Evolutionary conservation across 2,329 filamentous ascomycete genomes (phyloP), one percentile per base, ranked within the genome.

Genomic region (Epichloe aotearoae): DNA sequence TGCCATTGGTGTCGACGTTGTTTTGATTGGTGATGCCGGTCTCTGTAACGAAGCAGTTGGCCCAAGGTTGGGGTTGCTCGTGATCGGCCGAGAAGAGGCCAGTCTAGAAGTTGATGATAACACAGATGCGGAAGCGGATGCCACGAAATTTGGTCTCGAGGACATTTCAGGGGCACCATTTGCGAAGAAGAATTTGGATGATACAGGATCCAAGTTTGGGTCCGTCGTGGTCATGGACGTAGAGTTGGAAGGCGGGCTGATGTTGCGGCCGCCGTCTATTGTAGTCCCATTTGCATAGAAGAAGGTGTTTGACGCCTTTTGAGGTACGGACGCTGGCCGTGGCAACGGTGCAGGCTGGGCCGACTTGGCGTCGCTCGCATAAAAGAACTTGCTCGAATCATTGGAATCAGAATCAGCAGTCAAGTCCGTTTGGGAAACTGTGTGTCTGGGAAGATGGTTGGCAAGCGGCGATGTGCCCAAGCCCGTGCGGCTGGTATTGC

Each of bases 311-410:
- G 74, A 58, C 40, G 66, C 63, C 57, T 75, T 77, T 39, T 73
- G 70, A 19, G 71, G 66, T 4, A 70, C 62, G n/a, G 65, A 60
- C 20, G 62, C 64, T 52, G 65, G 63, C 40, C 67, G 59, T 17
- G 68, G 69, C 34, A 68, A 68, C 30, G 69, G 61, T 47, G 61
- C 59, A 48, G 59, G 64, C 56, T 65, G 61, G 48, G 61, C 56
- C 20, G 72, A 67, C 58, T 78, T 83, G 39, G 77, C 85, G 58
- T 95, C 88, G 64, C 83, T 88, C 30, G 90, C 93, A 64, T 94
- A 90, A 65, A 98, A 96, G 75, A 97, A 97, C 70, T 88, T 91
- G 50, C 36, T 56, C 59, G 59, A 65, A 58, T 62, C 54, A 56
- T 56, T 48, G 53, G 59, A 48, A 19, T 62, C 58, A 49, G 59